Evolutionary conservation across 2,329 filamentous ascomycete species (phyloP), one percentile per base, ranked within the genome.

Genomic region (Pseudogymnoascus sp.): DNA sequence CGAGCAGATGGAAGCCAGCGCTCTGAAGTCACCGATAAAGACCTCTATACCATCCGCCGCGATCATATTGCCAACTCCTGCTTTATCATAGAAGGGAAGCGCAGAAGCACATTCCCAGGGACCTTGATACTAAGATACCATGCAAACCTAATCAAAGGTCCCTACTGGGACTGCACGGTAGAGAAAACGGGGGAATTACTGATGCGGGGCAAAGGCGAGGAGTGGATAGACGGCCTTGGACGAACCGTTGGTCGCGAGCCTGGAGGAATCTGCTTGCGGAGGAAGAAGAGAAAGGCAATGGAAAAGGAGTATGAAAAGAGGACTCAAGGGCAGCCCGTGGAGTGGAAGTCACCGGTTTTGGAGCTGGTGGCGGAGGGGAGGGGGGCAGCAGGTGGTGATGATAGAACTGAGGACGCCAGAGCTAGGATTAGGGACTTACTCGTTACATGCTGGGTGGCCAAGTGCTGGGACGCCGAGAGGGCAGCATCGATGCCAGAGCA

Each of bases 231-330:
- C 18, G 35, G 55, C 55, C 55, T 57, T 2, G 55, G 55, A 7
- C 55, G 55, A n/a, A 38, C 35, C 19, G 55, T 57, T 4, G 55
- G 55, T 8, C 55, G 55, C 23, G 55, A 57, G 33, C 55, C 30
- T 2, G 33, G 15, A 18, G 35, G 35, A 2, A 21, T 57, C 5
- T 35, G 30, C 8, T 37, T 57, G 35, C 7, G 33, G 19, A 57
- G 55, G 33, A 57, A 38, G 35, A 35, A 57, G 23, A 57, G 55
- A 18, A 57, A 57, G 35, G 55, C 19, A 23, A 57, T 57, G 55
- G 55, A 57, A 33, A 57, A 38, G 10, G 55, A 35, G 13, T 5
- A 57, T 57, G 33, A 57, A 13, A 15, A 57, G 55, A 35, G 30
- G 8, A 7, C 3, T 23, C 30, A 37, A 10, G 55, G 55, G 30